These are phyloP conservation scores for Sphagnum magellanicum DNA, from an alignment of 228 moss, liverwort and hornwort genomes.

Conservation along the genomic window DNA sequence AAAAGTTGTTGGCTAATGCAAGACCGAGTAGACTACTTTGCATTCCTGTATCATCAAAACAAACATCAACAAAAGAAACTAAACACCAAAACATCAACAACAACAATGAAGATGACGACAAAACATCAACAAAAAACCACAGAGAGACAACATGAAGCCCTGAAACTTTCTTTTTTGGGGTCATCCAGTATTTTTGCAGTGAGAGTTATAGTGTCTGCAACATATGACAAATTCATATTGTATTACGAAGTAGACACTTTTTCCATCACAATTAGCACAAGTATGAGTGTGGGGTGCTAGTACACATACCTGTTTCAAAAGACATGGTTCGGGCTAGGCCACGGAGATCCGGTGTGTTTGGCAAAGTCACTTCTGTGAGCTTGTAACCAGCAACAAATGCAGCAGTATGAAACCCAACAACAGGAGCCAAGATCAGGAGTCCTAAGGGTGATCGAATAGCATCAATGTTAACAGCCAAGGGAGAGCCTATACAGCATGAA, in stretches of 20 bases:
- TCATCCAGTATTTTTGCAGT: neutral
- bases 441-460: constrained; percentile 73
- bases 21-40: constrained; percentile 88
- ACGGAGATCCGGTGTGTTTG: constrained; percentile 50
- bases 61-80: neutral
- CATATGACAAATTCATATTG: neutral
- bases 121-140: neutral
- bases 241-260: neutral
- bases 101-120: too few species aligned
- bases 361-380: constrained; percentile 39
- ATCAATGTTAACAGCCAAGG: constrained; percentile 66
- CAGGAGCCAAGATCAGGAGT: constrained; percentile 59
- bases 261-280: neutral
- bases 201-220: neutral
- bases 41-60: constrained; percentile 51
- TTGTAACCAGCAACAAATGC: constrained; percentile 74
- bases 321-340: constrained; percentile 77
- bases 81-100: neutral
- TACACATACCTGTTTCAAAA: constrained; percentile 68
- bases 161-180: neutral
- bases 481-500: constrained; percentile 79
- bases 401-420: constrained; percentile 56
- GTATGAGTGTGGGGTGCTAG: neutral
- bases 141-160: neutral
- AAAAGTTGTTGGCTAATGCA: constrained; percentile 80